Conservation (phyloP, 192 early-diverging fungal genomes). For the Coemansia sp. region DNA sequence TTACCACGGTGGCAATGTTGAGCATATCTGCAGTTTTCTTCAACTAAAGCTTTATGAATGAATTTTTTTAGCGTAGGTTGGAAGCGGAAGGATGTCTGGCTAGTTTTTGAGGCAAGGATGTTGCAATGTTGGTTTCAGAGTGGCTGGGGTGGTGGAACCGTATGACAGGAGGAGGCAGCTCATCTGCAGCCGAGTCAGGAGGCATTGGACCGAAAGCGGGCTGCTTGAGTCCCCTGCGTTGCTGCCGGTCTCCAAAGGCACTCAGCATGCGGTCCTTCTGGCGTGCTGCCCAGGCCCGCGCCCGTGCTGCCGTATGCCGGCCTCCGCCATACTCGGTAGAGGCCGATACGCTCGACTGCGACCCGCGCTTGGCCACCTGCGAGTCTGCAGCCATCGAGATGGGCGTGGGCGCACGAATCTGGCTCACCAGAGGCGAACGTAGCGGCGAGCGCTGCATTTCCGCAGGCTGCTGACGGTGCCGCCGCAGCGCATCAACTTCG, state of each 20-base stretch:
- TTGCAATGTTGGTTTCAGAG: conserved; percentile 23
- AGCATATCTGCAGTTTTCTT: conserved; percentile 14
- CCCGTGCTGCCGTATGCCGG: conserved; percentile 43
- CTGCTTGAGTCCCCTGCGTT: conserved; percentile 15
- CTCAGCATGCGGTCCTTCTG: conserved; percentile 39
- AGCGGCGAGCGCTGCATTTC: not conserved
- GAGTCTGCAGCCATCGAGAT: not conserved
- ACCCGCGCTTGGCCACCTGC: conserved; percentile 22
- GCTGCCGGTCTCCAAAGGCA: conserved; percentile 24
- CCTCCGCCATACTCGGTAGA: conserved; percentile 19
- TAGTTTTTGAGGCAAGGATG: conserved; percentile 1
- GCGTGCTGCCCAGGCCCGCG: conserved; percentile 43
- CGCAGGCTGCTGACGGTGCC: conserved; percentile 8
- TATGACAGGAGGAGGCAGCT: conserved; percentile 21
- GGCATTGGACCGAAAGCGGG: not conserved
- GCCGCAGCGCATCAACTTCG: conserved; percentile 36
- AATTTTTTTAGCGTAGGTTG: conserved; percentile 7
- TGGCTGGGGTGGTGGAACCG: conserved; percentile 39
- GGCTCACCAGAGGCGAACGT: not conserved
- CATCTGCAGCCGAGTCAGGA: not conserved
- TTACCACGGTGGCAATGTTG: conserved; percentile 13
- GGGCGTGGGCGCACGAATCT: not conserved
- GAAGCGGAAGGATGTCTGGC: conserved; percentile 6
- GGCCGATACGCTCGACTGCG: conserved; percentile 21
- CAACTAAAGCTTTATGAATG: not conserved